Conservation (phyloP, 2,329 filamentous ascomycete genomes). For the Fusarium xylarioides region DNA sequence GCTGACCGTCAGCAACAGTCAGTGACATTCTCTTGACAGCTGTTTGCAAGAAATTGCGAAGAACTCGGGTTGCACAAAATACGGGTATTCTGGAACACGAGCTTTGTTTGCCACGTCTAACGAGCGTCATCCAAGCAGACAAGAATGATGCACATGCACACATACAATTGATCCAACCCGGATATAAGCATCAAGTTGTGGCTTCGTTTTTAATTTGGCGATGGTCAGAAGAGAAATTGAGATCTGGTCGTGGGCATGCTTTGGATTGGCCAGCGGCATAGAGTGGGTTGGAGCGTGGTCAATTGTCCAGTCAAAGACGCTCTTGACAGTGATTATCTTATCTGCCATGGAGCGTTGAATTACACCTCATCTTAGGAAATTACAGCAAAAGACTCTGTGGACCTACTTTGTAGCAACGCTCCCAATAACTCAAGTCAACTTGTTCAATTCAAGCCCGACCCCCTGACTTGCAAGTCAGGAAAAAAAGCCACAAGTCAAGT, state of each 20-base stretch:
- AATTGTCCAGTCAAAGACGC: constrained; percentile 25
- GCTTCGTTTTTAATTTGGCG: constrained; percentile 24
- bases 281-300: neutral
- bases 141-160: constrained; percentile 9
- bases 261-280: constrained; percentile 16
- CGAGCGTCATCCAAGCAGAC: constrained; percentile 8
- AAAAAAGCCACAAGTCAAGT: no score
- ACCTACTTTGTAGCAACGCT: no score
- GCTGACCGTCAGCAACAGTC: constrained; percentile 1
- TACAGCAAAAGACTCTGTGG: constrained; percentile 34
- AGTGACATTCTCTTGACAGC: neutral
- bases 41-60: neutral
- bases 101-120: constrained; percentile 16
- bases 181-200: constrained; percentile 25
- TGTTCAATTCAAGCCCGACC: no score
- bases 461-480: no score
- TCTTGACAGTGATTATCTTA: constrained; percentile 16
- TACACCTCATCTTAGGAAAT: constrained; percentile 45
- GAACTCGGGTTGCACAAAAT: neutral
- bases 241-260: constrained; percentile 1
- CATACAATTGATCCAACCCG: neutral
- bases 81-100: constrained; percentile 17
- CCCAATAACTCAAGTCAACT: no score
- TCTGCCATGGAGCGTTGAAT: constrained; percentile 33
- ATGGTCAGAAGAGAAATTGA: constrained; percentile 23